phyloP scores from a whole-genome alignment of 331 rosid genomes.

The Cydonia oblonga region DNA sequence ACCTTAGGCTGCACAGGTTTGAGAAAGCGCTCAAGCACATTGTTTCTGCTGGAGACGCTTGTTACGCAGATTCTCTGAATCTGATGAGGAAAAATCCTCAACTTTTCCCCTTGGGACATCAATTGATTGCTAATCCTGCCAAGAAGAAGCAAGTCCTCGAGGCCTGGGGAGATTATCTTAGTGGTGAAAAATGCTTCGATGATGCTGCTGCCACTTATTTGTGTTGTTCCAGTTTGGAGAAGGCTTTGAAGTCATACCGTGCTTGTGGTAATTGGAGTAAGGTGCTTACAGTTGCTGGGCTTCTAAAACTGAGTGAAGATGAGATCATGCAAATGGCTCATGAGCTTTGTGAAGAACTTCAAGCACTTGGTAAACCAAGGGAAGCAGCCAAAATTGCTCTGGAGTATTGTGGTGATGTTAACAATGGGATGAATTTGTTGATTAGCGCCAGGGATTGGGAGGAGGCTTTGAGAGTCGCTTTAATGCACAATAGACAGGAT shows the following conservation, averaged over 20 bases:
- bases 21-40: slow-evolving; percentile 86
- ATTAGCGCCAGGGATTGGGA: slow-evolving; percentile 90
- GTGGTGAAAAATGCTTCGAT: slow-evolving; percentile 57
- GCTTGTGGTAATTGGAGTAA: slow-evolving; percentile 77
- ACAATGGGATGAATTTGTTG: slow-evolving; percentile 54
- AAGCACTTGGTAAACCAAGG: slow-evolving; percentile 86
- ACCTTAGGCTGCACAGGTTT: slow-evolving; percentile 69
- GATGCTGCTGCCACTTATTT: slow-evolving; percentile 78
- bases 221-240: slow-evolving; percentile 65
- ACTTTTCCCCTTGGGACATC: slow-evolving; percentile 75
- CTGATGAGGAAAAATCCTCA: slow-evolving; percentile 74
- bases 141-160: slow-evolving; percentile 65
- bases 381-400: slow-evolving; percentile 91
- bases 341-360: slow-evolving; percentile 97
- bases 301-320: slow-evolving; percentile 63
- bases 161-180: slow-evolving; percentile 94
- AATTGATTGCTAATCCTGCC: slow-evolving; percentile 54
- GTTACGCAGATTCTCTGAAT: slow-evolving; percentile 61
- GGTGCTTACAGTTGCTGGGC: slow-evolving; percentile 72
- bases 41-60: slow-evolving; percentile 77
- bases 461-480: slow-evolving; percentile 77
- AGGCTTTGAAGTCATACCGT: slow-evolving; percentile 80
- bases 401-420: slow-evolving; percentile 74
- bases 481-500: slow-evolving; percentile 61
- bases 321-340: slow-evolving; percentile 52